phyloP scores from a whole-genome alignment of 2,329 filamentous ascomycete species.

The Ophiocordyceps australis region DNA sequence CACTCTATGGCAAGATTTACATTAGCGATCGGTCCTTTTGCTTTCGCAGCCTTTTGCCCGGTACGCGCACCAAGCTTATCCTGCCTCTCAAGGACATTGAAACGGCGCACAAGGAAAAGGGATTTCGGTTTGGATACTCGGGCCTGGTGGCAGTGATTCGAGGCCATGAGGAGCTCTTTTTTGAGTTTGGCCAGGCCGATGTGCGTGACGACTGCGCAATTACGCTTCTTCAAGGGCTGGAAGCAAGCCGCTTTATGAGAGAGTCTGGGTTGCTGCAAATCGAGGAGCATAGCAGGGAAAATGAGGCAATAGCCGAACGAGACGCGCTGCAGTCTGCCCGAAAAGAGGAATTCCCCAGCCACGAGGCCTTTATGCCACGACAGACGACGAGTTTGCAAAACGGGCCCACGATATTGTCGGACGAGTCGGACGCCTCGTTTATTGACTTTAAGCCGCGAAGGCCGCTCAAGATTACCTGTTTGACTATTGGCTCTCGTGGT shows the following conservation, averaged over 20 bases:
- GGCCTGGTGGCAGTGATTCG: conserved; percentile 85
- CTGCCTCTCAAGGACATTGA: conserved; percentile 82
- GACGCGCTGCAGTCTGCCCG: conserved; percentile 64
- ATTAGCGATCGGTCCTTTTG: conserved; percentile 77
- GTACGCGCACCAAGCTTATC: conserved; percentile 82
- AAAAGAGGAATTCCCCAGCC: conserved; percentile 28
- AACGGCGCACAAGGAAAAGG: conserved; percentile 86
- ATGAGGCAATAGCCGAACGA: conserved; percentile 64
- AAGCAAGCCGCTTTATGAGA: conserved; percentile 50
- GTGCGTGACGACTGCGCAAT: conserved; percentile 78
- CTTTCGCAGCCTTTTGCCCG: conserved; percentile 79
- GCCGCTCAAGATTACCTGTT: conserved; percentile 68
- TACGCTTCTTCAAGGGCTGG: conserved; percentile 59
- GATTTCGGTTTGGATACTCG: conserved; percentile 80
- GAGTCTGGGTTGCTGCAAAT: conserved; percentile 50
- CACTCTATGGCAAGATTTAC: conserved; percentile 92
- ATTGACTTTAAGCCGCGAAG: conserved; percentile 77
- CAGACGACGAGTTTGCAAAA: conserved; percentile 28
- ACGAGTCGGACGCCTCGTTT: conserved; percentile 75
- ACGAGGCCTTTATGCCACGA: conserved; percentile 30
- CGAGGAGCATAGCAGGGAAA: conserved; percentile 52
- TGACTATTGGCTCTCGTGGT: conserved; percentile 89
- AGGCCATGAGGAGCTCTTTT: conserved; percentile 90
- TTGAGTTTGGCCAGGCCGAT: conserved; percentile 68
- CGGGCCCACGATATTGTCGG: conserved; percentile 65